A percentile compares a stretch with the other conserved stretches of the same genome.
Conservation (phyloP, 2,329 filamentous ascomycete species). For the Diplodia intermedia region DNA sequence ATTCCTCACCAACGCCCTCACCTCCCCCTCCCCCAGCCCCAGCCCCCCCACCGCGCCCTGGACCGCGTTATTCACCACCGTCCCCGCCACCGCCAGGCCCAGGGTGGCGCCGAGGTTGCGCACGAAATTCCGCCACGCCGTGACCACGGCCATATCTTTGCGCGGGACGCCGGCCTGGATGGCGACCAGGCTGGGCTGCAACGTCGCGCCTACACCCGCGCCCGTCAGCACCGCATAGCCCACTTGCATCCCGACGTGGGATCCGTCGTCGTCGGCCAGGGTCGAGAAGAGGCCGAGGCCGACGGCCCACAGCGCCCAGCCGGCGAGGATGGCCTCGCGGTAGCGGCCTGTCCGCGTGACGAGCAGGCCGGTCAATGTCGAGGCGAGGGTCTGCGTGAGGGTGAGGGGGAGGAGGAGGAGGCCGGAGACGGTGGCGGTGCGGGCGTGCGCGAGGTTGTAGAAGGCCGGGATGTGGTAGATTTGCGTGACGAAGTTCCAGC, state of each 20-base stretch:
- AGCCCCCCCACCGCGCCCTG: neutral
- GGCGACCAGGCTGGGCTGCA: constrained; percentile 33
- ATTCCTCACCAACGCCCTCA: constrained; percentile 5
- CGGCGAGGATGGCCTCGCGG: constrained; percentile 53
- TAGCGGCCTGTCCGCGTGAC: constrained; percentile 55
- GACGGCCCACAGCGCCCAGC: constrained; percentile 31
- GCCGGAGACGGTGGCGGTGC: constrained; percentile 52
- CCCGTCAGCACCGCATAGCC: constrained; percentile 60
- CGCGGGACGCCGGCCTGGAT: constrained; percentile 51
- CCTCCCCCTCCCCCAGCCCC: neutral
- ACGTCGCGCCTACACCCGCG: constrained; percentile 27
- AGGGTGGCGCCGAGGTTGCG: constrained; percentile 52
- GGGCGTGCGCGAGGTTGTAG: constrained; percentile 52
- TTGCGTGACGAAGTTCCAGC: constrained; percentile 66
- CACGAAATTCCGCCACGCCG: constrained; percentile 46
- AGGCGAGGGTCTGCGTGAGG: constrained; percentile 48
- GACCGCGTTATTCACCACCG: constrained; percentile 43
- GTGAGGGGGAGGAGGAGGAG: constrained; percentile 54
- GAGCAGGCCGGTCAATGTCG: constrained; percentile 56
- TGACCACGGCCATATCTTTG: constrained; percentile 52
- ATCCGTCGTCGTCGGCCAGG: constrained; percentile 14
- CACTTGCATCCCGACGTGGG: constrained; percentile 61
- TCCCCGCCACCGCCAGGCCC: constrained; percentile 50
- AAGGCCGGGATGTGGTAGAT: constrained; percentile 55
- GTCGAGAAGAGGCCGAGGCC: constrained; percentile 33